Percentiles rank a stretch among this genome's conserved stretches.
Conservation (phyloP, 768 basidiomycete genomes). For the Tubosaeta sp. region DNA sequence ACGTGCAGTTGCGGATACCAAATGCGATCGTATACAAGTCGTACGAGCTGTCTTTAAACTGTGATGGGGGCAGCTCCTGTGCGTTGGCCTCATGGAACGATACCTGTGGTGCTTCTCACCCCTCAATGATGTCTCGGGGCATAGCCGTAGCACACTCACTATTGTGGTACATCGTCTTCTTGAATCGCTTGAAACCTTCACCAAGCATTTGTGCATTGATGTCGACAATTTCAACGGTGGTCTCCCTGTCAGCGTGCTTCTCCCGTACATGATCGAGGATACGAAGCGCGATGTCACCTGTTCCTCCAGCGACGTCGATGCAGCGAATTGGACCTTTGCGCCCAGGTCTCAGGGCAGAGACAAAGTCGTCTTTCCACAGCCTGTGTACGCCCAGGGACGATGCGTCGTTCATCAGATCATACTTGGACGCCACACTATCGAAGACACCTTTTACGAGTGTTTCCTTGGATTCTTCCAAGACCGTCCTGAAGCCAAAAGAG, state of each 20-base stretch:
- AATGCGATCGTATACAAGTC: constrained; percentile 99
- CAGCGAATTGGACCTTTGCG: constrained; percentile 70
- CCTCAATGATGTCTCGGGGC: constrained; percentile 1
- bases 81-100: constrained; percentile 93
- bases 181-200: constrained; percentile 86
- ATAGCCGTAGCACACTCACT: constrained; percentile 48
- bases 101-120: constrained; percentile 75
- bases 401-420: constrained; percentile 99
- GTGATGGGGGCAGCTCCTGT: constrained; percentile 61
- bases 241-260: constrained; percentile 85
- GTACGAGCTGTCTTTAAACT: constrained; percentile 78
- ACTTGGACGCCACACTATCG: constrained; percentile 90
- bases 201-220: constrained; percentile 95
- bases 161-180: constrained; percentile 97
- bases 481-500: constrained; percentile 91
- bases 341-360: constrained; percentile 72
- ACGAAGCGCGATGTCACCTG: constrained; percentile 93
- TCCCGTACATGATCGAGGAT: constrained; percentile 90
- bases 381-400: constrained; percentile 95
- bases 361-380: constrained; percentile 93
- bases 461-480: constrained; percentile 86
- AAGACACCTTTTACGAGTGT: constrained; percentile 89
- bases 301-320: constrained; percentile 96
- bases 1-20: constrained; percentile 96
- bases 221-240: constrained; percentile 85